Conservation (phyloP, 768 basidiomycete species). For the Clitopilus hobsonii region DNA sequence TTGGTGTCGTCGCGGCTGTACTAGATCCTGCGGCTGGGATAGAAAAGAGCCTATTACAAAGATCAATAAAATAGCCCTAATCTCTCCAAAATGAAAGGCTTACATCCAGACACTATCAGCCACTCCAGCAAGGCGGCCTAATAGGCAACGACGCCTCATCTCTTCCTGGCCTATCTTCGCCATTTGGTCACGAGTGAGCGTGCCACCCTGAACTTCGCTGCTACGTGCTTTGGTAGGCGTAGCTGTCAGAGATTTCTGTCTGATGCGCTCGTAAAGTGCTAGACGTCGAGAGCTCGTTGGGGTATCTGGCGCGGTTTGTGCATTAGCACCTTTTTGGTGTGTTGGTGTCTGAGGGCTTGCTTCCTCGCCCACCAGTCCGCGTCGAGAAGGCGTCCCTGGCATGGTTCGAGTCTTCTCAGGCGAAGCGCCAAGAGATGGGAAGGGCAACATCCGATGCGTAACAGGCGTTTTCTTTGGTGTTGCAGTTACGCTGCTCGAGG, state of each 20-base stretch:
- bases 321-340: conserved; percentile 52
- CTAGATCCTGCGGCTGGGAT: conserved; percentile 43
- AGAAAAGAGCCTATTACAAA: conserved; percentile 61
- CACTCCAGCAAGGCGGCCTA: conserved; percentile 73
- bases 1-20: conserved; percentile 44
- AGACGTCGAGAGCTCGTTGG: conserved; percentile 73
- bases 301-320: conserved; percentile 57
- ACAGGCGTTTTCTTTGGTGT: conserved; percentile 4
- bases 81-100: conserved; percentile 20
- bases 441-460: conserved; percentile 17
- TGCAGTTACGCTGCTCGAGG: conserved; percentile 25
- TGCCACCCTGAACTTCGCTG: conserved; percentile 34
- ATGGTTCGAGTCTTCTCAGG: conserved; percentile 46
- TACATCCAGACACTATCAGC: conserved; percentile 91
- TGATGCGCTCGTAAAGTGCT: conserved; percentile 78
- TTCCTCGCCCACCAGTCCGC: conserved; percentile 18
- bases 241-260: conserved; percentile 62
- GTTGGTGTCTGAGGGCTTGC: conserved; percentile 54
- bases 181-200: conserved; percentile 61
- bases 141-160: conserved; percentile 66
- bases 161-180: conserved; percentile 75
- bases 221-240: conserved; percentile 60
- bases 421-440: conserved; percentile 34
- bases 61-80: background rate
- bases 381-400: conserved; percentile 64